Evolutionary conservation across 306 rosid genomes (phyloP).

Genomic region (Cotoneaster glaucophyllus): DNA sequence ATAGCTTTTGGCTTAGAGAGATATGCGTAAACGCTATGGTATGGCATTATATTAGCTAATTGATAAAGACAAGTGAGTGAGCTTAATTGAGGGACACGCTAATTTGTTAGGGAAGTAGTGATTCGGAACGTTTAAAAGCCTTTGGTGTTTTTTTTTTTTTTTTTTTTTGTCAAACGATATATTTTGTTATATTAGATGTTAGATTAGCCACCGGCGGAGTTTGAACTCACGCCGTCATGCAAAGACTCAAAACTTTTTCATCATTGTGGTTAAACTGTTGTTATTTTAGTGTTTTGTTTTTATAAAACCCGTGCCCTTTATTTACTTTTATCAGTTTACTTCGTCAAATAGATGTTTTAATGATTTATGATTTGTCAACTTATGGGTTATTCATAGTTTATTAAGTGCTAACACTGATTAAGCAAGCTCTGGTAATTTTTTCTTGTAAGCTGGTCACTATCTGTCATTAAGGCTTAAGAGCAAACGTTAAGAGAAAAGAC

Average conservation of each 20-base stretch:
- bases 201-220: accelerated
- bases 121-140: no score
- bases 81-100: neutral
- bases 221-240: no score
- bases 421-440: neutral
- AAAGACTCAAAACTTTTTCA: accelerated
- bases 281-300: no score
- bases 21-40: neutral
- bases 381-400: neutral
- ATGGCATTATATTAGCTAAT: neutral
- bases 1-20: neutral
- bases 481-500: neutral
- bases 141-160: no score
- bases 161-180: no score
- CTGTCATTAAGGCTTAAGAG: neutral
- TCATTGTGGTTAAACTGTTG: no score
- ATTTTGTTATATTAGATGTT: no score
- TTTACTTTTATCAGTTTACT: no score
- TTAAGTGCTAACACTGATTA: neutral
- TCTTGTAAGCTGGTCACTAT: neutral
- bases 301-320: neutral
- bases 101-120: neutral
- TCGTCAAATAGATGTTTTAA: neutral
- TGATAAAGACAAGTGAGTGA: neutral
- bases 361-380: neutral